Evolutionary conservation across 1,139 yeast genomes (phyloP).

Genomic region (Arxiozyma bovina): DNA sequence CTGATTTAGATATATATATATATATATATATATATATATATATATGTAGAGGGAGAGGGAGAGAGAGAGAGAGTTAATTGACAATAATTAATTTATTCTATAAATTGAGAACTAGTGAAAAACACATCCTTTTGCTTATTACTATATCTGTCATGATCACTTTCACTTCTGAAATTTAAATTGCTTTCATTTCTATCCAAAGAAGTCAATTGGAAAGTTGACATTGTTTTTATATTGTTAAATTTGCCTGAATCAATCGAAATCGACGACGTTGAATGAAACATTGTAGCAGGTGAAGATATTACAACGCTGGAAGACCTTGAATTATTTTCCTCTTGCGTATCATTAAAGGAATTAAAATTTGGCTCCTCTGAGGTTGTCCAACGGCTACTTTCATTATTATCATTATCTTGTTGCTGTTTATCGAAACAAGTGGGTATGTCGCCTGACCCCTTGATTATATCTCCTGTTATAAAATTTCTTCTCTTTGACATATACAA

Average conservation of each 20-base stretch:
- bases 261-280: not conserved
- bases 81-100: not conserved
- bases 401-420: not conserved
- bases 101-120: not conserved
- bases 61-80: too few species aligned
- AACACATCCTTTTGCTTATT: not conserved
- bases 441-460: not conserved
- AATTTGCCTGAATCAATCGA: not conserved
- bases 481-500: constrained; percentile 13
- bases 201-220: constrained; percentile 1
- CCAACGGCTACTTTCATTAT: not conserved
- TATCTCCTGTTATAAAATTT: constrained; percentile 25
- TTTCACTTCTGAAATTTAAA: not conserved
- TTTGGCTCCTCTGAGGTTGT: not conserved
- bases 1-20: too few species aligned
- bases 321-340: not conserved
- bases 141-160: not conserved
- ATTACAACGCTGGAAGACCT: not conserved
- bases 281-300: not conserved
- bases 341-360: not conserved
- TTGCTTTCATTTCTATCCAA: constrained; percentile 32
- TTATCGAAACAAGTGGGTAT: not conserved
- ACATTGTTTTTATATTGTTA: not conserved
- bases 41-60: too few species aligned
- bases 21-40: too few species aligned